Base-by-base conservation (phyloP, 2,329 filamentous ascomycete genomes). In the Fusarium hostae region DNA sequence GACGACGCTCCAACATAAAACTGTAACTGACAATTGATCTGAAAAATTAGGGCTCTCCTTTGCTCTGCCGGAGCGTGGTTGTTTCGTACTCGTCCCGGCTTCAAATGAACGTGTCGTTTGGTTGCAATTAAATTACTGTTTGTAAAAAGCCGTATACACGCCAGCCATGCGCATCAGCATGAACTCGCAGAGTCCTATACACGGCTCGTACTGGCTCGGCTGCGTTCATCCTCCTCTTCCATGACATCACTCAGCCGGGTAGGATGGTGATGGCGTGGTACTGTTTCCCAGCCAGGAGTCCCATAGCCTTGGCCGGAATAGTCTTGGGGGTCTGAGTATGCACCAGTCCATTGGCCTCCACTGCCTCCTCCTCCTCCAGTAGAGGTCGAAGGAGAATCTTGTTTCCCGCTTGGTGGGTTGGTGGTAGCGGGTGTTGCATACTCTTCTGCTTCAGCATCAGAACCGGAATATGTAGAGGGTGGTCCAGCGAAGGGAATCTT, bases 201-300 rank as follows among this genome's bases (percentile, higher is more conserved):
- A 35, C 87, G 86, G 77, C 88, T 90, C 71, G 90, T 90, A 73
- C 92, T 93, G 18, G 92, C 93, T 26, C 92, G 88, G 78, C 92
- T 93, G 55, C 90, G 86, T 81, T 97, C 94, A 73, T 96, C 93
- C 71, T 97, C 92, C 78, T 94, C 94, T 78, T 94, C 92, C 34
- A 96, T 87, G 32, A 97, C 94, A 81, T 97, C 94, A 79, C 94
- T 97, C 70, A 97, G 84, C 62, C 95, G 86, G 12, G 94, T 97
- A 0, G 94, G 94, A 81, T 97, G 94, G 74, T 96, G 93, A 80
- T 97, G 94, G 61, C 90, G 88, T 28, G 91, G 91, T 70, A 94
- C 84, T n/a, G 84, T 83, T 70, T 96, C 93, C 93, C 94, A 97
- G 20, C 89, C 91, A 5, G 90, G 86, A 3, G 88, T 87, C 11